Evolutionary conservation across 169 alveolate genomes (phyloP).

Genomic region (Cryptosporidium ryanae): DNA sequence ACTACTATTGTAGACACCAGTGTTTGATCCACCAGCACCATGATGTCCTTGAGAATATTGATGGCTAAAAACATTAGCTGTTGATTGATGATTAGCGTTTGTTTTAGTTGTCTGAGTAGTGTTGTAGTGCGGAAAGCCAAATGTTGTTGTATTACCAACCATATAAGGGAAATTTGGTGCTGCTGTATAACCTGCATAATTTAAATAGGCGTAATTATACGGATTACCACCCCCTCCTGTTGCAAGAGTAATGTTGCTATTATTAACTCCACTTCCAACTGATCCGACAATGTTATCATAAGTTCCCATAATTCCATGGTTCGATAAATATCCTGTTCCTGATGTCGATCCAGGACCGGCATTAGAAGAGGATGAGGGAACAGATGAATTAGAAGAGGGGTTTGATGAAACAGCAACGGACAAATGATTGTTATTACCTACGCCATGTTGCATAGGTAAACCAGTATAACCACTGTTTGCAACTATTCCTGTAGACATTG

Average conservation of each 20-base stretch:
- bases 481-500: neutral
- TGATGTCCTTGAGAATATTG: slow-evolving; percentile 55
- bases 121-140: slow-evolving; percentile 65
- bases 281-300: neutral
- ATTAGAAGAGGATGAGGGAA: neutral
- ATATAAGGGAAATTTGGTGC: slow-evolving; percentile 55
- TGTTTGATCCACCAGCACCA: neutral
- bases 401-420: neutral
- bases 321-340: neutral
- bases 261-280: slow-evolving; percentile 8
- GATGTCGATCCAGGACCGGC: neutral
- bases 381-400: neutral
- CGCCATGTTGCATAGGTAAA: neutral
- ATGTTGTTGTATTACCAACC: slow-evolving; percentile 70
- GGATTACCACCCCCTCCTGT: slow-evolving; percentile 71
- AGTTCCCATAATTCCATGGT: neutral
- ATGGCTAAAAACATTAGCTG: slow-evolving; percentile 35
- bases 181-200: slow-evolving; percentile 62
- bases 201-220: slow-evolving; percentile 69
- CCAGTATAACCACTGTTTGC: neutral
- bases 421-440: neutral
- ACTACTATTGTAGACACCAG: slow-evolving; percentile 27
- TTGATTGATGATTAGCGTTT: slow-evolving; percentile 23
- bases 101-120: neutral
- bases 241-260: slow-evolving; percentile 46